Evolutionary conservation across 2,329 filamentous ascomycete genomes (phyloP), one percentile per base, ranked within the genome.

Genomic region (Davidsoniella neocaledoniae): DNA sequence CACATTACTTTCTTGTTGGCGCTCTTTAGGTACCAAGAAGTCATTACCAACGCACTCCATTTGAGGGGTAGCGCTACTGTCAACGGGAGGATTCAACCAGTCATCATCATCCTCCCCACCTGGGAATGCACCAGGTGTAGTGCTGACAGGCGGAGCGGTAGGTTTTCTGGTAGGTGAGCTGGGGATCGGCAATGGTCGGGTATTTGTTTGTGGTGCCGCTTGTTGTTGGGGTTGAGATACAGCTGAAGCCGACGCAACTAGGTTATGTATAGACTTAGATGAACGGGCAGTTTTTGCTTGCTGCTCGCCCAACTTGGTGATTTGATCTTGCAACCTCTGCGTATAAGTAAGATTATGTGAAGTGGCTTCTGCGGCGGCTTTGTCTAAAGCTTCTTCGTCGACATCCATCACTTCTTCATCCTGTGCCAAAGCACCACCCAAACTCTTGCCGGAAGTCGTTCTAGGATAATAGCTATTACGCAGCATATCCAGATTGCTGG

Each of bases 241-340:
- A 19, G 14, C 2, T 8, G 10, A 19, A 16, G 21, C 39, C 7
- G 26, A 36, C 33, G 53, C 42, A 25, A 62, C 55, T 12, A 64
- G 54, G 53, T 62, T 66, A 2, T 67, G 62, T 7, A 69, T 63
- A 1, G 68, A 70, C 53, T 74, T 76, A 1, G 72, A 69, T 14
- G 66, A 62, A 37, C 71, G 66, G 16, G 66, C 60, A 45, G 66
- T 64, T 42, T 64, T 68, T 4, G 71, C 62, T 52, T 77, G 74
- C 0, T 70, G 69, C 56, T 81, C 75, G 14, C 77, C 76, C 46
- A 81, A 66, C 66, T 75, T 74, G 59, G 80, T 94, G 58, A 98
- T 96, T 58, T 88, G 86, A 58, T 96, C 90, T 56, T 94, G 87
- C 14, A 98, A 70, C 41, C 85, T 74, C 62, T 96, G 88, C 0